Conservation (phyloP, 2,329 filamentous ascomycete genomes). For the Dothiorella sarmentorum region DNA sequence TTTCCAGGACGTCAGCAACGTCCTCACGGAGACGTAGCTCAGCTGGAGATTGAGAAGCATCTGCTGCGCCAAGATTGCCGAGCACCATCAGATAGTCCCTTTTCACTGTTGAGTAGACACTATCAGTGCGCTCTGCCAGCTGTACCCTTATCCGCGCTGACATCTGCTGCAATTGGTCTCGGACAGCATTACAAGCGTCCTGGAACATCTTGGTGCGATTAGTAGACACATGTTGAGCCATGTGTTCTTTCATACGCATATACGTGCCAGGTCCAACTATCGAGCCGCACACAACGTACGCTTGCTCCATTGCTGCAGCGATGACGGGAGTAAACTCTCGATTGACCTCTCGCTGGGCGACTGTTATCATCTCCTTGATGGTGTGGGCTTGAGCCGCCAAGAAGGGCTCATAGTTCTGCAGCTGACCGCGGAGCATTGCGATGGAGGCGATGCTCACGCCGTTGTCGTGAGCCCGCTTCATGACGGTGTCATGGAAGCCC, state of each 20-base stretch:
- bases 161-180: slow-evolving; percentile 40
- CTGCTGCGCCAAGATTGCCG: slow-evolving; percentile 22
- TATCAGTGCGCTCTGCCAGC: slow-evolving; percentile 45
- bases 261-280: slow-evolving; percentile 49
- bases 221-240: slow-evolving; percentile 45
- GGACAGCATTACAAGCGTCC: slow-evolving; percentile 43
- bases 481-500: slow-evolving; percentile 44
- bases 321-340: slow-evolving; percentile 53
- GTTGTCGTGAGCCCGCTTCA: slow-evolving; percentile 36
- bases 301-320: slow-evolving; percentile 42
- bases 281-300: slow-evolving; percentile 45
- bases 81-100: slow-evolving; percentile 39
- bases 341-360: slow-evolving; percentile 51
- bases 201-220: slow-evolving; percentile 50
- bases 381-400: slow-evolving; percentile 37
- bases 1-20: background rate
- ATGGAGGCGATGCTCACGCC: slow-evolving; percentile 42
- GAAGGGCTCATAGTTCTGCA: slow-evolving; percentile 41
- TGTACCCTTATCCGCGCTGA: slow-evolving; percentile 41
- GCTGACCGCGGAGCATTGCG: slow-evolving; percentile 40
- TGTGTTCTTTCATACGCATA: slow-evolving; percentile 51
- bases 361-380: slow-evolving; percentile 40
- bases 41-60: background rate
- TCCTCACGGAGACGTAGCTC: background rate
- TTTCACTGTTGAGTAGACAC: slow-evolving; percentile 39